phyloP scores from a whole-genome alignment of 2,329 filamentous ascomycete genomes.

The Microsporum audouinii region DNA sequence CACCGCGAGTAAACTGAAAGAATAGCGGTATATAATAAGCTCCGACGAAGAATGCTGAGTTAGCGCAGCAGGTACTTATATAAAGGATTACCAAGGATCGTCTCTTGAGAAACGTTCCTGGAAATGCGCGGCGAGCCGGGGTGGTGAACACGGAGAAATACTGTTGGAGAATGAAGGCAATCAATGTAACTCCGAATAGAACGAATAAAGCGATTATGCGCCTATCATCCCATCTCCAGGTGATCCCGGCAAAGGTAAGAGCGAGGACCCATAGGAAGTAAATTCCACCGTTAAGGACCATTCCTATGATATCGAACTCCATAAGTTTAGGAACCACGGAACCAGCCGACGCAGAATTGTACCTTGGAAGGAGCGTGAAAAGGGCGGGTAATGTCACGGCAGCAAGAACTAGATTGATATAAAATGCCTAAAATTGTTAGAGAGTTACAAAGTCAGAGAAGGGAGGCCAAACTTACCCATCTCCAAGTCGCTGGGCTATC shows the following conservation, averaged over 20 bases:
- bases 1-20: constrained; percentile 42
- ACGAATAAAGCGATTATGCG: constrained; percentile 40
- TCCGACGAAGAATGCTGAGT: constrained; percentile 27
- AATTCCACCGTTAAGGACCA: constrained; percentile 32
- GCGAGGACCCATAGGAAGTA: constrained; percentile 36
- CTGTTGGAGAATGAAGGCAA: constrained; percentile 40
- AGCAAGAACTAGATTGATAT: constrained; percentile 43
- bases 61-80: constrained; percentile 28
- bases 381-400: constrained; percentile 1
- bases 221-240: constrained; percentile 39
- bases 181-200: constrained; percentile 34
- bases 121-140: constrained; percentile 37
- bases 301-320: constrained; percentile 36
- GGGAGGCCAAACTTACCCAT: constrained; percentile 19
- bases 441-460: not conserved
- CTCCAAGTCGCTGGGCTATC: constrained; percentile 23
- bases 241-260: constrained; percentile 39
- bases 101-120: constrained; percentile 35
- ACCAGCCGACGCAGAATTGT: not conserved
- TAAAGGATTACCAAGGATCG: constrained; percentile 35
- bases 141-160: constrained; percentile 33
- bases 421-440: constrained; percentile 25
- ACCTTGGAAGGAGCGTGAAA: constrained; percentile 1
- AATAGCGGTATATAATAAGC: constrained; percentile 46
- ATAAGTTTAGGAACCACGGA: constrained; percentile 15